These are phyloP conservation scores for Vitis rupestris DNA, from an alignment of 164 flowering plant genomes.

Conservation along the genomic window DNA sequence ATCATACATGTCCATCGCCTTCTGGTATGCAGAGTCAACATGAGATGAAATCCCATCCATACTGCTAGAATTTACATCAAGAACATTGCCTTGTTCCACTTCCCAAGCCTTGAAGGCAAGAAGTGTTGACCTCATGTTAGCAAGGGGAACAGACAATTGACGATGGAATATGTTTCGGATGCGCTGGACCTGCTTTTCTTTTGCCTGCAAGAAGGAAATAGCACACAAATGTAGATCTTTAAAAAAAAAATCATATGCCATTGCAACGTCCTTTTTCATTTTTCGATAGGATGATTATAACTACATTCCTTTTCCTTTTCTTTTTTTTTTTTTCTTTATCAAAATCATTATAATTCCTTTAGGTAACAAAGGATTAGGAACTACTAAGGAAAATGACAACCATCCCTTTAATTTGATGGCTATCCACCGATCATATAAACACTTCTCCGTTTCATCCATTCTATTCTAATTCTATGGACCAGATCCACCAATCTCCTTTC, in stretches of 20 bases:
- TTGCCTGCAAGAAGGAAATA: conserved; percentile 47
- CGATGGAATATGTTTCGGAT: conserved; percentile 79
- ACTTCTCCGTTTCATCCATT: too few relatives aligned
- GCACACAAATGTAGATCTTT: background rate
- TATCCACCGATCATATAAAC: too few relatives aligned
- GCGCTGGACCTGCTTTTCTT: conserved; percentile 68
- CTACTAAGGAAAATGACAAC: too few relatives aligned
- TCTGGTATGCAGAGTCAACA: conserved; percentile 63
- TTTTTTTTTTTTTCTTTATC: too few relatives aligned
- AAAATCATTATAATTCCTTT: too few relatives aligned
- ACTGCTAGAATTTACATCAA: conserved; percentile 39
- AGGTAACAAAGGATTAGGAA: too few relatives aligned
- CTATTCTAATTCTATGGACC: too few relatives aligned
- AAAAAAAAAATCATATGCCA: background rate
- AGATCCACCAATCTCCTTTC: too few relatives aligned
- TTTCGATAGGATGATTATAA: too few relatives aligned
- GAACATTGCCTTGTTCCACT: conserved; percentile 47
- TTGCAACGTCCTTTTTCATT: background rate
- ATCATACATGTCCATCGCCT: conserved; percentile 69
- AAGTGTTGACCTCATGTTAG: conserved; percentile 46
- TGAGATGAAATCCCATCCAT: conserved; percentile 58
- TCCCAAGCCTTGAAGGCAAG: conserved; percentile 82
- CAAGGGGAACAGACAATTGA: conserved; percentile 77
- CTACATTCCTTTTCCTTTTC: too few relatives aligned
- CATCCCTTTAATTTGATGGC: too few relatives aligned